phyloP scores from a whole-genome alignment of 106 monocot species.

The Xerophyta viscosa region DNA sequence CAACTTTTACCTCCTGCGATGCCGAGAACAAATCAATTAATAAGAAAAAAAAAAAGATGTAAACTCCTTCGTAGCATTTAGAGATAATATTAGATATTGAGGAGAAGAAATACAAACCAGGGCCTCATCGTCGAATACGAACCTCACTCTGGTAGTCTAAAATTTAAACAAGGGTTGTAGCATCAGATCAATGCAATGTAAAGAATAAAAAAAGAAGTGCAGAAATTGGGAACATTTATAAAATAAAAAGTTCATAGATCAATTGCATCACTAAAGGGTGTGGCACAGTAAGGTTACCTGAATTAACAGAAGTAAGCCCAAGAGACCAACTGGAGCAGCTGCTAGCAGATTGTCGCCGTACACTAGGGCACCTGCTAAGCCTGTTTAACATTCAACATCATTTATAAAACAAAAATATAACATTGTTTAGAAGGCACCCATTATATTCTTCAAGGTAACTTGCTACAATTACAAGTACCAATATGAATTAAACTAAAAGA shows the following conservation, averaged over 20 bases:
- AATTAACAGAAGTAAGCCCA: slow-evolving; percentile 79
- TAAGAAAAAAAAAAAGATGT: not conserved
- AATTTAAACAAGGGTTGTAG: slow-evolving; percentile 10
- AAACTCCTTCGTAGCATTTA: too few relatives aligned
- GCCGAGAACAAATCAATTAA: not conserved
- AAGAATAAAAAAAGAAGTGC: too few relatives aligned
- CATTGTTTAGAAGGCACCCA: too few relatives aligned
- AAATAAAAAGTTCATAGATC: too few relatives aligned
- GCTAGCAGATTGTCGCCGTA: slow-evolving; percentile 77
- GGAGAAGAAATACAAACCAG: slow-evolving; percentile 53
- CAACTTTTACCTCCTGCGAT: slow-evolving; percentile 85
- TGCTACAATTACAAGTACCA: too few relatives aligned
- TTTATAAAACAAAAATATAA: not conserved
- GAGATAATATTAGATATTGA: not conserved
- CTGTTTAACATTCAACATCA: slow-evolving; percentile 14
- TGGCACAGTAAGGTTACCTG: slow-evolving; percentile 33
- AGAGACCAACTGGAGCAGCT: slow-evolving; percentile 69
- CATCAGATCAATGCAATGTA: not conserved
- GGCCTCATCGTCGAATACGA: slow-evolving; percentile 92
- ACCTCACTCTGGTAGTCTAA: slow-evolving; percentile 93
- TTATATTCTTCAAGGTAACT: too few relatives aligned
- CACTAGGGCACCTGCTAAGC: slow-evolving; percentile 54
- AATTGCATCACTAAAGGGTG: too few relatives aligned
- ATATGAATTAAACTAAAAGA: too few relatives aligned
- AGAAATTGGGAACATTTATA: too few relatives aligned